A percentile compares a stretch with the other conserved stretches of the same genome.
These are phyloP conservation scores for Coemansia furcata DNA, from an alignment of 192 early-diverging fungal species.

Conservation along the genomic window DNA sequence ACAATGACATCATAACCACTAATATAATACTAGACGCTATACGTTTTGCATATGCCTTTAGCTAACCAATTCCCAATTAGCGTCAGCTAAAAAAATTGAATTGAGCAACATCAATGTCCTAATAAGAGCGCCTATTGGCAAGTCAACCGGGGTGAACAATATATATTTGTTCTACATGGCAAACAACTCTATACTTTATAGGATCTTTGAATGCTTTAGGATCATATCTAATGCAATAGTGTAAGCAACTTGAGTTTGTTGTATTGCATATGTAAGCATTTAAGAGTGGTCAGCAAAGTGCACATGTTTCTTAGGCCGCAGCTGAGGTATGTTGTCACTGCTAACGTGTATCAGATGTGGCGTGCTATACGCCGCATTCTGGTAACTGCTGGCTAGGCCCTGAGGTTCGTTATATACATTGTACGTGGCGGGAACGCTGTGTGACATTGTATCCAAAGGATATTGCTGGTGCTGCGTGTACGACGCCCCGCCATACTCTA, in stretches of 20 bases:
- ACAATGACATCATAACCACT: no score
- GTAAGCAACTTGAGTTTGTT: not conserved
- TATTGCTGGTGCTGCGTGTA: not conserved
- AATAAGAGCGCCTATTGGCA: no score
- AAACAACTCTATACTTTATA: no score
- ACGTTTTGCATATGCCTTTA: no score
- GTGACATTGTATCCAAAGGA: slow-evolving; percentile 4
- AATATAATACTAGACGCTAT: no score
- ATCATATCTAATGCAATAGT: not conserved
- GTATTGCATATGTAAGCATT: not conserved
- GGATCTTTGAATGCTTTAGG: no score
- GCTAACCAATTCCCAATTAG: no score
- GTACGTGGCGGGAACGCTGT: slow-evolving; percentile 12
- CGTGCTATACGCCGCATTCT: slow-evolving; percentile 2
- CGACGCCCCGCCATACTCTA: not conserved
- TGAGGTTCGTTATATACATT: slow-evolving; percentile 3
- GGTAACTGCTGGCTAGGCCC: not conserved
- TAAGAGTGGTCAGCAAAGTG: slow-evolving; percentile 21
- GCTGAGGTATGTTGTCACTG: not conserved
- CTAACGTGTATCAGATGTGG: slow-evolving; percentile 4
- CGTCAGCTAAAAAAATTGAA: no score
- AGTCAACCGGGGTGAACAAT: no score
- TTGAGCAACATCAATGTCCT: no score
- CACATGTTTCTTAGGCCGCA: slow-evolving; percentile 32
- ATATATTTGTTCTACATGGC: no score